A percentile compares a stretch with the other conserved stretches of the same genome.
Evolutionary conservation across 2,329 filamentous ascomycete genomes (phyloP).

Genomic region (Phialophora macrospora): DNA sequence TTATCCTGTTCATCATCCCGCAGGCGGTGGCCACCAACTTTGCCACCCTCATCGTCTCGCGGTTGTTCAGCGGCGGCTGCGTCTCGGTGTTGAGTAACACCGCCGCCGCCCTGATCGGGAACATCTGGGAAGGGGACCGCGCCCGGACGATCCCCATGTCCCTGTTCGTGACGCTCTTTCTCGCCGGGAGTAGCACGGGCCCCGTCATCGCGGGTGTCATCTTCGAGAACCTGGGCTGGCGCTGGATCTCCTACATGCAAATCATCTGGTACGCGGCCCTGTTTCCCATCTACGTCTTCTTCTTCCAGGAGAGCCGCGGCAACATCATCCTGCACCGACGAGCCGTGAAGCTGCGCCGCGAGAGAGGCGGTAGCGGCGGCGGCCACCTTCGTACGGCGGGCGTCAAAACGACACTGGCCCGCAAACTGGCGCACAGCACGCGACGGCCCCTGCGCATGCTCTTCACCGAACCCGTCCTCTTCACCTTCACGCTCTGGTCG

Average conservation of each 20-base stretch:
- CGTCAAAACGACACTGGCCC: slow-evolving; percentile 41
- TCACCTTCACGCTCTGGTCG: slow-evolving; percentile 56
- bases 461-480: slow-evolving; percentile 56
- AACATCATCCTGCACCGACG: slow-evolving; percentile 51
- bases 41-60: slow-evolving; percentile 36
- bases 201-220: slow-evolving; percentile 34
- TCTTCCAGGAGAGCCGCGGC: slow-evolving; percentile 55
- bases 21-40: slow-evolving; percentile 38
- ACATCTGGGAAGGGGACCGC: slow-evolving; percentile 41
- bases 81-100: slow-evolving; percentile 40
- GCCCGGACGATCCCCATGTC: slow-evolving; percentile 36
- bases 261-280: slow-evolving; percentile 53
- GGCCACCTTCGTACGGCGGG: slow-evolving; percentile 35
- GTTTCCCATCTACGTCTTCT: slow-evolving; percentile 47
- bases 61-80: slow-evolving; percentile 42
- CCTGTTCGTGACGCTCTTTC: slow-evolving; percentile 31
- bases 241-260: slow-evolving; percentile 40
- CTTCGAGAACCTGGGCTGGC: slow-evolving; percentile 30
- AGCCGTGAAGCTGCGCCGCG: slow-evolving; percentile 43
- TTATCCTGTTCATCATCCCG: slow-evolving; percentile 40
- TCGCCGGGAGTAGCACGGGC: slow-evolving; percentile 33
- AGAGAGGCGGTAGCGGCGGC: slow-evolving; percentile 14
- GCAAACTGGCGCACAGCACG: slow-evolving; percentile 44
- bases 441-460: slow-evolving; percentile 49
- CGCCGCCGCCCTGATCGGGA: slow-evolving; percentile 39